Percentiles rank a stretch among this genome's conserved stretches.
Evolutionary conservation across 352 stramenopile species (phyloP).

Genomic region (Phytophthora ohioensis): DNA sequence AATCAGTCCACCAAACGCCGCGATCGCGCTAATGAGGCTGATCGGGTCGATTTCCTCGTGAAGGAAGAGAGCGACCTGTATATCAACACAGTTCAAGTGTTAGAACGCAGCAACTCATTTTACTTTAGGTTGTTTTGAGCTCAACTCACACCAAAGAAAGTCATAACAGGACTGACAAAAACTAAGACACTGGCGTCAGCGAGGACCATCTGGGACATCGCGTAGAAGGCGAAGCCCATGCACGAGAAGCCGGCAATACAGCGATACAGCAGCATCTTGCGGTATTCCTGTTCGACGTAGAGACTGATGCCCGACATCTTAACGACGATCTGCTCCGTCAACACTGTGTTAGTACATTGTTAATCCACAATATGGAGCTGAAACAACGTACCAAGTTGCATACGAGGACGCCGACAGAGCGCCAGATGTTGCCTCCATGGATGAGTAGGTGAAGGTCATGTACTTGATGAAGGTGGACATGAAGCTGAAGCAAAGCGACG

Average conservation of each 20-base stretch:
- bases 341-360: neutral
- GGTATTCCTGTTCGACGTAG: slow-evolving; percentile 45
- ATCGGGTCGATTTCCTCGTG: slow-evolving; percentile 52
- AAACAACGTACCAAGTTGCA: slow-evolving; percentile 62
- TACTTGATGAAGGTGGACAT: slow-evolving; percentile 85
- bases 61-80: slow-evolving; percentile 48
- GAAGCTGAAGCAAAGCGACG: slow-evolving; percentile 80
- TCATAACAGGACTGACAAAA: slow-evolving; percentile 50
- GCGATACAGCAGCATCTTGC: slow-evolving; percentile 60
- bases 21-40: slow-evolving; percentile 46
- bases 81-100: slow-evolving; percentile 14
- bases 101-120: neutral
- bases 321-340: slow-evolving; percentile 18
- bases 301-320: slow-evolving; percentile 39
- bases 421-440: slow-evolving; percentile 82
- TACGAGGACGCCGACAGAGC: slow-evolving; percentile 57
- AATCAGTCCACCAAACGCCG: slow-evolving; percentile 53
- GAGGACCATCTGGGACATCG: slow-evolving; percentile 79
- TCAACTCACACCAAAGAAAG: slow-evolving; percentile 39
- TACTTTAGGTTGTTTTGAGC: neutral
- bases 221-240: slow-evolving; percentile 79
- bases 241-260: slow-evolving; percentile 66
- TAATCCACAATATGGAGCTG: neutral
- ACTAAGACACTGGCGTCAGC: slow-evolving; percentile 72
- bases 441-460: slow-evolving; percentile 70